Base-by-base conservation (phyloP, 495 filamentous ascomycete genomes). In the Neurospora sp. region DNA sequence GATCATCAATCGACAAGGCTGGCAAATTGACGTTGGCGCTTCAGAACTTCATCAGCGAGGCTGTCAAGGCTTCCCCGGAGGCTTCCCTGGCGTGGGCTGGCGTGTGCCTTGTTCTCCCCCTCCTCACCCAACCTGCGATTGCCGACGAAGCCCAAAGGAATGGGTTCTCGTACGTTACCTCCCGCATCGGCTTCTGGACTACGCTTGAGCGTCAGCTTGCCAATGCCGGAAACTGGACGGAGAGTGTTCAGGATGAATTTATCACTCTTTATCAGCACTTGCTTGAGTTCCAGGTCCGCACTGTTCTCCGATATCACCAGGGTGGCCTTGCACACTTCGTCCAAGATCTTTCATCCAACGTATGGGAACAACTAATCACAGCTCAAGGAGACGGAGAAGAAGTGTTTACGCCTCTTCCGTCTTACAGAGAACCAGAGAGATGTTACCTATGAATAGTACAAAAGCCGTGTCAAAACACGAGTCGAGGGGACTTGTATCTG, bases 71-170 rank as follows among this genome's bases (percentile, higher is more conserved):
- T 11, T 77, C 74, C 5, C 76, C 77, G 5, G 72, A 76, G 43
- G 78, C 76, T 45, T 77, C 76, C 37, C 72, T 79, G 9, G 74
- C 17, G 0, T 80, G 77, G 77, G 74, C 75, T n/a, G 77, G 78
- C 69, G 74, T 80, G 39, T 77, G 74, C 39, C 48, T 78, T 17
- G 37, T 75, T 71, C 74, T 79, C 15, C 77, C 77, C 6, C 54
- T 79, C 28, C 74, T 80, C n/a, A 80, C 76, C 6, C 75, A 76
- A 45, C 73, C 76, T 15, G 73, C 3, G 10, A 48, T 69, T 42
- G 77, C 76, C 54, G 37, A 76, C 15, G 69, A 74, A 37, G 78
- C 74, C n/a, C 72, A 78, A 8, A 24, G 34, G 17, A 70, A 76
- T 24, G 78, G 78, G 5, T 78, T 80, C 40, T 48, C 70, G 3